phyloP scores from a whole-genome alignment of 768 basidiomycete genomes.

The Boletus rubropictus region DNA sequence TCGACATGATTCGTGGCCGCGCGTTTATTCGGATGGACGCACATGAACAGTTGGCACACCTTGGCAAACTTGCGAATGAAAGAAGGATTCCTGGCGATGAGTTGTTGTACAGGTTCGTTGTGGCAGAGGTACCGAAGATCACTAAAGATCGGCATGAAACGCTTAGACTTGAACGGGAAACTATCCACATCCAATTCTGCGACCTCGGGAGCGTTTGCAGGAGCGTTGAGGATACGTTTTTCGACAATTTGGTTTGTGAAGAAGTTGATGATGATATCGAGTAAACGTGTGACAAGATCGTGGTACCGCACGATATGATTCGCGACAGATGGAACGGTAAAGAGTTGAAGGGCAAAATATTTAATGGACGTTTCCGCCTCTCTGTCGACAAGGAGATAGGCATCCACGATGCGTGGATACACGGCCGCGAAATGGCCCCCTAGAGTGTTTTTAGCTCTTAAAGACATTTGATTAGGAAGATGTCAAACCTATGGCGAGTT shows the following conservation, averaged over 20 bases:
- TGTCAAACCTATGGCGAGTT: constrained; percentile 64
- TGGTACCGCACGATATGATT: constrained; percentile 70
- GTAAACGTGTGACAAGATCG: constrained; percentile 67
- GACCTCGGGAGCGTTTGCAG: constrained; percentile 15
- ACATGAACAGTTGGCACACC: constrained; percentile 88
- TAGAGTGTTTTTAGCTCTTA: constrained; percentile 26
- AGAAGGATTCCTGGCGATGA: constrained; percentile 64
- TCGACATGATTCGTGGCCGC: constrained; percentile 82
- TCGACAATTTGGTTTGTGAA: constrained; percentile 86
- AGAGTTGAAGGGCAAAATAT: constrained; percentile 87
- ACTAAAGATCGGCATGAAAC: constrained; percentile 92
- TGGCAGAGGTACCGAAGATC: constrained; percentile 84
- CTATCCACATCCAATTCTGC: constrained; percentile 69
- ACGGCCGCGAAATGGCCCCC: constrained; percentile 80
- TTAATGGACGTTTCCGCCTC: constrained; percentile 95
- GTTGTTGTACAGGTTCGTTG: constrained; percentile 70
- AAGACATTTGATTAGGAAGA: neutral
- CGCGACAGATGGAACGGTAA: constrained; percentile 85
- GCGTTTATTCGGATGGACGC: constrained; percentile 85
- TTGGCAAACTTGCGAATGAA: constrained; percentile 67
- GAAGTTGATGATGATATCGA: constrained; percentile 83
- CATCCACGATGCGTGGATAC: constrained; percentile 83
- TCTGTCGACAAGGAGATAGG: constrained; percentile 87
- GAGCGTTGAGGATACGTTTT: constrained; percentile 50
- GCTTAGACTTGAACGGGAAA: constrained; percentile 87